These are phyloP conservation scores for Chlorella sp. DNA, from an alignment of 139 green algal species.

Conservation along the genomic window DNA sequence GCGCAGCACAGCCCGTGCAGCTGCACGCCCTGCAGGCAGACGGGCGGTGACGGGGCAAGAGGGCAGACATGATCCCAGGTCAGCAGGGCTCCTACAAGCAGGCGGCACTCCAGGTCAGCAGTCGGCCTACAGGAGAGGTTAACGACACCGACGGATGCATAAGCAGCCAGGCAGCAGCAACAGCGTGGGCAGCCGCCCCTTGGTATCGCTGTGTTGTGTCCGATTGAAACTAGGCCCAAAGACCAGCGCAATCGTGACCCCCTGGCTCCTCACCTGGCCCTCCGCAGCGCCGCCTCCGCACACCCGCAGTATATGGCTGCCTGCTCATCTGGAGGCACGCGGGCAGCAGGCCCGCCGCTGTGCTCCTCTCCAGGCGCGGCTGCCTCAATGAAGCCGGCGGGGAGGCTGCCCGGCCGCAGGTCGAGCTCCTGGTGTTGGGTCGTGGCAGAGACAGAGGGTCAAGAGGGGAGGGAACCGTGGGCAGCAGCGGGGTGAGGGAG, in stretches of 20 bases:
- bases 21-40: slow-evolving; percentile 58
- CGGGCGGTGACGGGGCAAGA: background rate
- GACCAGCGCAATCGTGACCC: no score
- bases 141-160: background rate
- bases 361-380: background rate
- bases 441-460: background rate
- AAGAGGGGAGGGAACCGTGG: background rate
- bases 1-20: slow-evolving; percentile 69
- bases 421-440: background rate
- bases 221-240: no score
- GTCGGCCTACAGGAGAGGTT: background rate
- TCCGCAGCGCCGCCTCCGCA: slow-evolving; percentile 74
- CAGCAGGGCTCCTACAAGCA: background rate
- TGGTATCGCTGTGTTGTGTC: no score
- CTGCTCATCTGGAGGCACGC: slow-evolving; percentile 72
- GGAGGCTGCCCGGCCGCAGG: slow-evolving; percentile 34
- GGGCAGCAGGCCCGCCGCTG: background rate
- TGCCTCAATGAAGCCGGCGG: slow-evolving; percentile 45
- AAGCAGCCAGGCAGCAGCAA: background rate
- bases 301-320: slow-evolving; percentile 74
- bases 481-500: background rate
- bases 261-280: slow-evolving; percentile 52
- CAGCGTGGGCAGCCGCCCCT: background rate
- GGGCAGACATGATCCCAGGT: background rate
- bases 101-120: background rate